Conservation (phyloP, 108 stramenopile genomes). For the Cyclotella choctawhatcheeana region DNA sequence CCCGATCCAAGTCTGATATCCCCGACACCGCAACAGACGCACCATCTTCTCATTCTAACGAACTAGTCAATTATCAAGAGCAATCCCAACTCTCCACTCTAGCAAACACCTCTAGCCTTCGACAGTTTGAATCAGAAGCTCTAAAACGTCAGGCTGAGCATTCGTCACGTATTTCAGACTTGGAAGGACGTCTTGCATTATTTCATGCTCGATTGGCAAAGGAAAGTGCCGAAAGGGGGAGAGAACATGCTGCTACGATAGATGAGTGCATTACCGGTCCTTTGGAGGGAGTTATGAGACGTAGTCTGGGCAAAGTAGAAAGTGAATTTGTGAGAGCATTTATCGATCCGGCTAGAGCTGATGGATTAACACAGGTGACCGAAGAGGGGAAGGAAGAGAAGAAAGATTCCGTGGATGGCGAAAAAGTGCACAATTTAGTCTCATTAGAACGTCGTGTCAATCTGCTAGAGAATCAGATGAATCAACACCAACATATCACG, state of each 20-base stretch:
- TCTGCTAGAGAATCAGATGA: constrained; percentile 44
- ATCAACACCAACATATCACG: constrained; percentile 40
- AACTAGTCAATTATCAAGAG: constrained; percentile 5
- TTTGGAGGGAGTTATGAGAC: constrained; percentile 34
- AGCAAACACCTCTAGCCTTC: constrained; percentile 16
- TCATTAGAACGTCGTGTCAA: constrained; percentile 38
- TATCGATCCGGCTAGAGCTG: constrained; percentile 32
- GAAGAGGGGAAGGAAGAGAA: constrained; percentile 24
- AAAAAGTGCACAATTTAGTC: constrained; percentile 31
- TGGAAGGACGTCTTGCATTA: constrained; percentile 38
- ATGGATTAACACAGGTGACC: constrained; percentile 4
- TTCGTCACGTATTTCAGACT: constrained; percentile 36
- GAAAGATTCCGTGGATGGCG: constrained; percentile 13
- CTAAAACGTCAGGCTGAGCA: constrained; percentile 45
- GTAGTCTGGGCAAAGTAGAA: constrained; percentile 27
- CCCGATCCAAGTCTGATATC: neutral
- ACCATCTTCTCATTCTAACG: neutral
- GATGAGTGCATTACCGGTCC: constrained; percentile 39
- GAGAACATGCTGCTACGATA: constrained; percentile 38
- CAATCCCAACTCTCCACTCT: constrained; percentile 9
- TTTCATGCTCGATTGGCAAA: constrained; percentile 42
- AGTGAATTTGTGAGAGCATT: constrained; percentile 34
- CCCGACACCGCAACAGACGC: neutral
- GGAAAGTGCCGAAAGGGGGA: constrained; percentile 39
- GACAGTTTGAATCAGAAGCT: constrained; percentile 37